Percentiles rank a stretch among this genome's conserved stretches.
phyloP scores from a whole-genome alignment of 345 rosid genomes.

The Zanthoxylum bungeanum region DNA sequence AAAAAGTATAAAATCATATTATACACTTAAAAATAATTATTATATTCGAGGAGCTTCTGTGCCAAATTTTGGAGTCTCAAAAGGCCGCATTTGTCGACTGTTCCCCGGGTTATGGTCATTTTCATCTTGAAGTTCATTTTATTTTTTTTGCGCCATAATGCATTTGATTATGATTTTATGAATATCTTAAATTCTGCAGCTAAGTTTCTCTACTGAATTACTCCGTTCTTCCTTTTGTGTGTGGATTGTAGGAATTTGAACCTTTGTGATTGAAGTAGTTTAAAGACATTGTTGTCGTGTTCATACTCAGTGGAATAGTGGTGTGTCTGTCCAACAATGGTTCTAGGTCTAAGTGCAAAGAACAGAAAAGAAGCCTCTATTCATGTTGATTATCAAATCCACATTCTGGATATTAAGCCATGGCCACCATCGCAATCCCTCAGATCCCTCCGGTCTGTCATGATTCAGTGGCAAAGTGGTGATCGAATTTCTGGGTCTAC shows the following conservation, averaged over 20 bases:
- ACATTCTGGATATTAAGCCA: constrained; percentile 82
- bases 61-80: too few relatives aligned
- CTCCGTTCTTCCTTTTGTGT: neutral
- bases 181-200: neutral
- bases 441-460: constrained; percentile 72
- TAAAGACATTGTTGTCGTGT: neutral
- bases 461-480: constrained; percentile 90
- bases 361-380: constrained; percentile 46
- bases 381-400: constrained; percentile 59
- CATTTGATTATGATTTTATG: neutral
- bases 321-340: constrained; percentile 43
- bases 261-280: constrained; percentile 1
- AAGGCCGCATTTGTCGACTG: too few relatives aligned
- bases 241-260: constrained; percentile 17
- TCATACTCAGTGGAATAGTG: constrained; percentile 8
- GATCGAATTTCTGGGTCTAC: constrained; percentile 72
- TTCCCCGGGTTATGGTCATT: neutral
- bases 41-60: too few relatives aligned
- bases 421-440: constrained; percentile 99
- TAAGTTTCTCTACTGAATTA: neutral
- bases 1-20: too few relatives aligned
- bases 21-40: too few relatives aligned
- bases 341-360: constrained; percentile 62
- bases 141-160: neutral
- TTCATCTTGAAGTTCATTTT: neutral